phyloP scores from a whole-genome alignment of 108 stramenopile species.

The Schizochytrium sp. region DNA sequence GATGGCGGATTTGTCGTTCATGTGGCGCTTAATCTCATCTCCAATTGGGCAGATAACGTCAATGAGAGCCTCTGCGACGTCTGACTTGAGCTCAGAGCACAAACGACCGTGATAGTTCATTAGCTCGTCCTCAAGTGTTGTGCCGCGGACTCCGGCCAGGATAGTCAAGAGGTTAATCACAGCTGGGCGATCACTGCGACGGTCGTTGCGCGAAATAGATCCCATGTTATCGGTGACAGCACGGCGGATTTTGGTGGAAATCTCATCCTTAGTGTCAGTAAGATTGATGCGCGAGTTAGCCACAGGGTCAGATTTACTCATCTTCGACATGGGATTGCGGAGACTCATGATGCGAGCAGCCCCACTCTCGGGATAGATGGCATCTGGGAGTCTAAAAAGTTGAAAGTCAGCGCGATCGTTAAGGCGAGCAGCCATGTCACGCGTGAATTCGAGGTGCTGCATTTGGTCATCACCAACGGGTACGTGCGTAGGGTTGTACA shows the following conservation, averaged over 20 bases:
- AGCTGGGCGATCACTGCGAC: slow-evolving; percentile 87
- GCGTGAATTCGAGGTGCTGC: slow-evolving; percentile 98
- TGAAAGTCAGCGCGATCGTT: slow-evolving; percentile 93
- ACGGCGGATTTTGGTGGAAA: slow-evolving; percentile 90
- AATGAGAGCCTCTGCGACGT: slow-evolving; percentile 91
- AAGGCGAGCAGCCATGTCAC: slow-evolving; percentile 95
- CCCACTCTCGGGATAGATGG: slow-evolving; percentile 93
- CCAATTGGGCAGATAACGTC: slow-evolving; percentile 94
- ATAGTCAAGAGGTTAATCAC: slow-evolving; percentile 96
- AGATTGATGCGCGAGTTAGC: slow-evolving; percentile 95
- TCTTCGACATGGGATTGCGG: slow-evolving; percentile 93
- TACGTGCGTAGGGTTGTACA: slow-evolving; percentile 96
- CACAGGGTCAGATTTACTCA: slow-evolving; percentile 94
- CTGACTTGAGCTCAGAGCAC: slow-evolving; percentile 86
- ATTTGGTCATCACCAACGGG: slow-evolving; percentile 98
- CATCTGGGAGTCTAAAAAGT: slow-evolving; percentile 90
- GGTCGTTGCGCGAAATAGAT: slow-evolving; percentile 92
- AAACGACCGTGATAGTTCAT: not conserved
- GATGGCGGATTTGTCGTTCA: slow-evolving; percentile 87
- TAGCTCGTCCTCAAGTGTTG: not conserved
- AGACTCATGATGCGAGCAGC: slow-evolving; percentile 97
- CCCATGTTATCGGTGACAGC: slow-evolving; percentile 92
- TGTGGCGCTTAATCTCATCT: slow-evolving; percentile 85
- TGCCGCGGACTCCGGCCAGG: slow-evolving; percentile 82
- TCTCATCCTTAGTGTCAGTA: slow-evolving; percentile 89